Evolutionary conservation across 2,329 filamentous ascomycete species (phyloP), one percentile per base, ranked within the genome.

Genomic region (Scytalidium lignicola): DNA sequence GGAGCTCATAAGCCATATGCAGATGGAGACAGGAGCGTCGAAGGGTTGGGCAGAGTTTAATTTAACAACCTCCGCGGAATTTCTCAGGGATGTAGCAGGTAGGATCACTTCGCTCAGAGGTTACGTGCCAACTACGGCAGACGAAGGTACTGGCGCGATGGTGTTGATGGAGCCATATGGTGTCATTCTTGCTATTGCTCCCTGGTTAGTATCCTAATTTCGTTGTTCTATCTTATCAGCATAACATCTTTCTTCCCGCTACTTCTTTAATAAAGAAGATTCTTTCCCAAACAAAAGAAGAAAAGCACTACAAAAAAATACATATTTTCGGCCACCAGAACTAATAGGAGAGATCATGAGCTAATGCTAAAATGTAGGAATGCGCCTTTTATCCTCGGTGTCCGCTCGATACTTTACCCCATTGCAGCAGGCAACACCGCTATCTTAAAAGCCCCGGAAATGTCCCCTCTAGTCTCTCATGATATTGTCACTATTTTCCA

Each of bases 351-450:
- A 6, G 23, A 26, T 19, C 6, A 7, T 9, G 19, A 15, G 8
- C 40, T 41, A 23, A 29, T 46, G 40, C 18, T 21, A 17, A 13
- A 8, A 12, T 32, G 20, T 46, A 80, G 78, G 77, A 82, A 84
- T 55, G 75, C 79, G 1, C 72, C 78, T 1, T 74, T 76, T 53
- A 74, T 81, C 50, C 70, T 83, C 10, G 76, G 75, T 17, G 61
- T 73, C 21, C 71, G 80, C 41, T 65, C 75, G 3, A 76, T 88
- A 19, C 68, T 76, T 9, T 80, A 78, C 53, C 83, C 89, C 2
- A 72, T 93, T 3, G 90, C 90, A 2, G 81, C 80, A 0, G 88
- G 88, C n/a, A 91, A 91, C 66, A 89, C 87, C 0, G 77, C 80
- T 17, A 74, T 92, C 12, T 69, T 91, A 52, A 92, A 91, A 65